Evolutionary conservation across 176 grass and related monocot genomes (phyloP).

Genomic region (Zizania latifolia): DNA sequence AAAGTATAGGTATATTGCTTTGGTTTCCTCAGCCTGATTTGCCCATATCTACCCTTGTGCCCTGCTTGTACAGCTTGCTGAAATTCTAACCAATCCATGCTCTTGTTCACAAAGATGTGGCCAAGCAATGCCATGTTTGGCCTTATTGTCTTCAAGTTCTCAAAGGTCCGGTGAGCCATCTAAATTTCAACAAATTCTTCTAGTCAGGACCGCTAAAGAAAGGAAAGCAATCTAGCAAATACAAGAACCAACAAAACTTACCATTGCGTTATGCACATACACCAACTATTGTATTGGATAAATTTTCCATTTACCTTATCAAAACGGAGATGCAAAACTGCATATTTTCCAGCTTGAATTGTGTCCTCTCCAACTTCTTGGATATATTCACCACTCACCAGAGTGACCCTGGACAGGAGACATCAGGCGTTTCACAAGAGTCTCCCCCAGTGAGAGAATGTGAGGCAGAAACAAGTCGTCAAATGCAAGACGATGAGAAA

Average conservation of each 20-base stretch:
- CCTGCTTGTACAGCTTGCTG: constrained; percentile 51
- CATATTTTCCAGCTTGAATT: constrained; percentile 50
- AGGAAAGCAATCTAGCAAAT: not conserved
- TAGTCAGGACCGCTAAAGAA: not conserved
- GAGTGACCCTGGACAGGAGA: constrained; percentile 26
- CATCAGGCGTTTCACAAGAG: constrained; percentile 57
- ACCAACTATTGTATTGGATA: constrained; percentile 76
- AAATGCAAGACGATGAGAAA: constrained; percentile 88
- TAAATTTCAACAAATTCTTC: constrained; percentile 20
- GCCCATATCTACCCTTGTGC: constrained; percentile 67
- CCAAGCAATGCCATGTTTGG: constrained; percentile 88
- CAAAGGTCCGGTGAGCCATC: constrained; percentile 69
- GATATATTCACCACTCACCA: constrained; percentile 14
- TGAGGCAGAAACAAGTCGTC: constrained; percentile 74
- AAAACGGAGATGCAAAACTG: constrained; percentile 81
- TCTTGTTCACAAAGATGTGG: constrained; percentile 71
- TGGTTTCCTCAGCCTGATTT: constrained; percentile 72
- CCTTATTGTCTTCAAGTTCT: constrained; percentile 72
- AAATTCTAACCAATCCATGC: constrained; percentile 67
- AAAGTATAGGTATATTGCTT: no score
- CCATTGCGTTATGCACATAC: constrained; percentile 91
- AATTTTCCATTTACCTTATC: constrained; percentile 87
- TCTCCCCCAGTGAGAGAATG: constrained; percentile 61
- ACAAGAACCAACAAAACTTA: constrained; percentile 19
- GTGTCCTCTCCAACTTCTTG: constrained; percentile 25